Base-by-base conservation (phyloP, 1,139 yeast species). In the Magnusiomyces paraingens region DNA sequence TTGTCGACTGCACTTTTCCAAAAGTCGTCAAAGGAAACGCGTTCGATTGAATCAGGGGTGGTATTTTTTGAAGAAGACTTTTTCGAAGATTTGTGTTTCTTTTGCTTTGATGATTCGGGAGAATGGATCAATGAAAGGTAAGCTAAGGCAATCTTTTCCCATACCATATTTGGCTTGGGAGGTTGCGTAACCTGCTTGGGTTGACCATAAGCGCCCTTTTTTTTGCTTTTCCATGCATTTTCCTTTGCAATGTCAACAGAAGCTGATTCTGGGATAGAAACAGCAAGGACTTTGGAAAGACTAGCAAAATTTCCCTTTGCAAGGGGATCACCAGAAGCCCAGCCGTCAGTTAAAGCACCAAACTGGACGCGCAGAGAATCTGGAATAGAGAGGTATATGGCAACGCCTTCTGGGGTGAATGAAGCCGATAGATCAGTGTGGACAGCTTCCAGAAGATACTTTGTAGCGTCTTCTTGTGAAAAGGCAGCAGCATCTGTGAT, bases 1-100 rank as follows among this genome's bases (percentile, higher is more conserved):
- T 89, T 94, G 65, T 91, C 98, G 11, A 91, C 80, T 8, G 83
- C 83, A 2, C 78, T 76, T 61, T 81, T 80, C 95, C 96, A 90
- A 67, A 93, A 90, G 55, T 86, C 94, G 32, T 77, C 74, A 43
- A 90, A 70, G 1, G 53, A 53, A 14, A 67, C 47, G 21, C 54
- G 52, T 5, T 55, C 53, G 21, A 39, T 29, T 12, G 45, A 43
- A 57, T 59, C 5, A 59, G 57, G 17, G 59, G 20, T 32, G 18
- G 35, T 35, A 5, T 35, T 15, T n/a, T 10, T n/a, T 46, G 38
- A n/a, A 36, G 14, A n/a, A 22, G 32, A 14, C 39, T 35, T 36
- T 38, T 47, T 46, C 2, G 35, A 64, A 1, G 62, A 55, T 54
- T 69, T 71, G 10, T 61, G 54, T 51, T 68, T 68, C 53, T 68